Evolutionary conservation across 129 eudicot species (phyloP), one percentile per base, ranked within the genome.

Genomic region (Flaveria trinervia): DNA sequence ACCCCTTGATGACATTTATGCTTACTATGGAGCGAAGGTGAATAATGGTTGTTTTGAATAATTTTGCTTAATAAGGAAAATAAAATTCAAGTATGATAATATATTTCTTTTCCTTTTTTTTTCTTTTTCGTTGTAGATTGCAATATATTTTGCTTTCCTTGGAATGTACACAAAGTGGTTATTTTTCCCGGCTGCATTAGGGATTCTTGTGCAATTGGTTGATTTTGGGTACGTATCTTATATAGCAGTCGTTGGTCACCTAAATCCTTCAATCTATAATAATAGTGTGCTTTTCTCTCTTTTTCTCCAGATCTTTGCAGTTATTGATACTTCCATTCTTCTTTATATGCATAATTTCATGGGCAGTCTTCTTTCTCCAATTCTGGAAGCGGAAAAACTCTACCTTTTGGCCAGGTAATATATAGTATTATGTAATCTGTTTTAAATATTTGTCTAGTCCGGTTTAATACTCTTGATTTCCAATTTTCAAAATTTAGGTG

Each of bases 91-190:
- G 52, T 14, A 36, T 51, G 41, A 33, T 44, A 39, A 57, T 49
- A 8, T 80, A 16, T 78, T 45, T 5, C 20, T 30, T 65, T 28
- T 69, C 36, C 9, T 18, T 23, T 65, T 28, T 28, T 4, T 69
- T 45, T 45, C 14, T 36, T 30, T 65, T 28, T 69, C 39, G 17
- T 0, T 79, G 81, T 68, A 94, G 99, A 86, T 94, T 68, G 97
- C 97, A 12, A 87, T 87, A 23, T 94, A 94, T 85, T 94, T 94
- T 80, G 88, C 96, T 28, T 94, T 94, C 74, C 93, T 94, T 78
- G 99, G 99, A 41, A 94, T 91, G 99, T 94, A 86, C 78, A 86
- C 97, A 44, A 87, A 82, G 60, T 94, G 97, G 97, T 68, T 91
- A 82, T 69, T 89, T 46, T 91, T 91, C 74, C 99, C 99, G 3